phyloP scores from a whole-genome alignment of 768 basidiomycete genomes.

The Boletus subcaerulescens region DNA sequence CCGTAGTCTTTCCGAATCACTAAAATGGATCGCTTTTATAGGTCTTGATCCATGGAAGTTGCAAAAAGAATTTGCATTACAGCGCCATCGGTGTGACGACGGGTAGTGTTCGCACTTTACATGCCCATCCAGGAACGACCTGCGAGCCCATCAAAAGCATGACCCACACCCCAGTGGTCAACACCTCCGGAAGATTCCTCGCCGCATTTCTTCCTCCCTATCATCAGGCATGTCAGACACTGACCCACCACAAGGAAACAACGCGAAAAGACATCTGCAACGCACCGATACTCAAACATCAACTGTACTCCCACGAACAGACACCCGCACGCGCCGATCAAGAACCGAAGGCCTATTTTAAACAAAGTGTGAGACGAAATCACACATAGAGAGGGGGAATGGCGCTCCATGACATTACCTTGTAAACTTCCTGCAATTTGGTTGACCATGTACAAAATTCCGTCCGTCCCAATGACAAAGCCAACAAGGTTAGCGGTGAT shows the following conservation, averaged over 20 bases:
- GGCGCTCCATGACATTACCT: conserved; percentile 42
- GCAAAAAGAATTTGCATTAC: too few species aligned
- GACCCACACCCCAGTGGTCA: conserved; percentile 17
- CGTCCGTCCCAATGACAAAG: conserved; percentile 88
- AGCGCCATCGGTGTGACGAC: too few species aligned
- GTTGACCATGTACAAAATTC: conserved; percentile 60
- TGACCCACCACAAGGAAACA: neutral
- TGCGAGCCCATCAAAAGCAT: neutral
- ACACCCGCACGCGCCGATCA: conserved; percentile 54
- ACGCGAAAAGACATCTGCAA: conserved; percentile 4
- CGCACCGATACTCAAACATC: conserved; percentile 95
- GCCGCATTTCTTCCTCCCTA: conserved; percentile 72
- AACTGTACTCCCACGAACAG: conserved; percentile 83
- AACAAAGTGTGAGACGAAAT: neutral
- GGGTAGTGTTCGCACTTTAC: too few species aligned
- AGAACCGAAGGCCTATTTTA: conserved; percentile 59
- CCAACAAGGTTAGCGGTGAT: conserved; percentile 92
- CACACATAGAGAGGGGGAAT: neutral
- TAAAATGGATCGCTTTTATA: too few species aligned
- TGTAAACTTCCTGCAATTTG: conserved; percentile 62
- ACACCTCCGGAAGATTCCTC: conserved; percentile 55
- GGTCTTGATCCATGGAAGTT: too few species aligned
- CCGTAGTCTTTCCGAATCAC: too few species aligned
- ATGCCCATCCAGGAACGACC: neutral
- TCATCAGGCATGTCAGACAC: conserved; percentile 1